Conservation (phyloP, 257 asterid species). For the Solanum sitiens region DNA sequence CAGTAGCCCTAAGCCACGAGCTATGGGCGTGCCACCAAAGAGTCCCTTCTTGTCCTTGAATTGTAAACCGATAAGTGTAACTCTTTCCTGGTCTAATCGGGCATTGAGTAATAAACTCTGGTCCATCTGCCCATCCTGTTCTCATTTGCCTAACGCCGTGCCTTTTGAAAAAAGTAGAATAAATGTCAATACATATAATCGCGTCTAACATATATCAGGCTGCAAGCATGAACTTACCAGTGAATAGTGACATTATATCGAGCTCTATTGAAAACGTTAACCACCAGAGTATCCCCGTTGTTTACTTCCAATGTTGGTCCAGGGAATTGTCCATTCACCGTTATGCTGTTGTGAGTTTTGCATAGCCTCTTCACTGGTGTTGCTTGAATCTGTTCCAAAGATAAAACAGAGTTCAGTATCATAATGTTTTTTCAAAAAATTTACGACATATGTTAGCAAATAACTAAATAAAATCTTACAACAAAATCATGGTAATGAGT, state of each 20-base stretch:
- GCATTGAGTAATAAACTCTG: conserved; percentile 71
- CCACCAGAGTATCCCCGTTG: conserved; percentile 70
- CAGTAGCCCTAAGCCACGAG: conserved; percentile 88
- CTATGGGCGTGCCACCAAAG: conserved; percentile 97
- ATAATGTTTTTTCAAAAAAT: not conserved
- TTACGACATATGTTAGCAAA: not conserved
- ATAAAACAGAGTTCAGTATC: not conserved
- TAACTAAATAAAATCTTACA: conserved; percentile 13
- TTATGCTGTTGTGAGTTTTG: conserved; percentile 44
- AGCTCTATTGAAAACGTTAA: conserved; percentile 55
- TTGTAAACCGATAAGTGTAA: conserved; percentile 61
- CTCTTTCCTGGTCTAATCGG: conserved; percentile 69
- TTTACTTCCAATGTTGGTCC: conserved; percentile 72
- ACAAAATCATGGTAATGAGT: conserved; percentile 51
- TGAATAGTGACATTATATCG: conserved; percentile 71
- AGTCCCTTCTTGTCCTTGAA: conserved; percentile 80
- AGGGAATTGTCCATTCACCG: conserved; percentile 68
- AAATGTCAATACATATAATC: not conserved
- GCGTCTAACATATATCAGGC: not conserved
- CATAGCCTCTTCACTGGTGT: conserved; percentile 50
- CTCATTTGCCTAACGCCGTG: conserved; percentile 74
- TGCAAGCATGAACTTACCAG: conserved; percentile 33
- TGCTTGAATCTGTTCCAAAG: conserved; percentile 49
- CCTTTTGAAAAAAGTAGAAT: conserved; percentile 12
- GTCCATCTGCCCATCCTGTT: conserved; percentile 82